These are phyloP conservation scores for Shiraia bambusicola DNA, from an alignment of 2,329 filamentous ascomycete genomes.

Conservation along the genomic window DNA sequence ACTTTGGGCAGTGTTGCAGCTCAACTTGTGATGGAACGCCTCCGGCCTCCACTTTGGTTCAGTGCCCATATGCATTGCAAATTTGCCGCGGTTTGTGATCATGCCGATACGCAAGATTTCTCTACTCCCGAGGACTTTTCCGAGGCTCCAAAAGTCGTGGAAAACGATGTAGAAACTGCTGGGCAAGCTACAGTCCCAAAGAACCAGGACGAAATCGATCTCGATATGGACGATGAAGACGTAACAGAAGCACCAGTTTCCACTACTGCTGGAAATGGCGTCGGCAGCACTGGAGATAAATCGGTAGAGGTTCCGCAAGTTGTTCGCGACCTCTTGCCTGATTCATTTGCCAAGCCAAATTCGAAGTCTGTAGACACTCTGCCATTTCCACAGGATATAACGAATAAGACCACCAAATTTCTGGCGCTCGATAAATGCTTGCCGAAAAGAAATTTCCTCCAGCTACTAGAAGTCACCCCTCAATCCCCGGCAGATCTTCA, in stretches of 20 bases:
- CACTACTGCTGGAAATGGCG: slow-evolving; percentile 12
- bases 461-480: slow-evolving; percentile 62
- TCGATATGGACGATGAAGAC: slow-evolving; percentile 45
- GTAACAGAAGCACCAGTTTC: slow-evolving; percentile 10
- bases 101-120: slow-evolving; percentile 41
- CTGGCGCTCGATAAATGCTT: slow-evolving; percentile 91
- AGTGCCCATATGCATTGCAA: slow-evolving; percentile 87
- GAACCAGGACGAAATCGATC: slow-evolving; percentile 42
- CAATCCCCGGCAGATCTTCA: slow-evolving; percentile 26
- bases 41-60: slow-evolving; percentile 88
- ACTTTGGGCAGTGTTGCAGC: slow-evolving; percentile 79
- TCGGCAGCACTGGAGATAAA: slow-evolving; percentile 1
- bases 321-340: slow-evolving; percentile 72
- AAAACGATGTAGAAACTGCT: slow-evolving; percentile 62
- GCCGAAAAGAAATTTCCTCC: slow-evolving; percentile 76
- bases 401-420: slow-evolving; percentile 79
- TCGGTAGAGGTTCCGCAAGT: slow-evolving; percentile 57
- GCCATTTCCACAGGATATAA: slow-evolving; percentile 69
- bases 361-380: slow-evolving; percentile 29
- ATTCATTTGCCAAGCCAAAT: slow-evolving; percentile 61
- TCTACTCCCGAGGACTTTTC: neutral
- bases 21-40: slow-evolving; percentile 73
- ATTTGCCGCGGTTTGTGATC: slow-evolving; percentile 65
- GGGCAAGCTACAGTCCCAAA: slow-evolving; percentile 46
- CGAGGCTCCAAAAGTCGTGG: slow-evolving; percentile 8